Evolutionary conservation across 345 rosid species (phyloP).

Genomic region (Luvunga scandens): DNA sequence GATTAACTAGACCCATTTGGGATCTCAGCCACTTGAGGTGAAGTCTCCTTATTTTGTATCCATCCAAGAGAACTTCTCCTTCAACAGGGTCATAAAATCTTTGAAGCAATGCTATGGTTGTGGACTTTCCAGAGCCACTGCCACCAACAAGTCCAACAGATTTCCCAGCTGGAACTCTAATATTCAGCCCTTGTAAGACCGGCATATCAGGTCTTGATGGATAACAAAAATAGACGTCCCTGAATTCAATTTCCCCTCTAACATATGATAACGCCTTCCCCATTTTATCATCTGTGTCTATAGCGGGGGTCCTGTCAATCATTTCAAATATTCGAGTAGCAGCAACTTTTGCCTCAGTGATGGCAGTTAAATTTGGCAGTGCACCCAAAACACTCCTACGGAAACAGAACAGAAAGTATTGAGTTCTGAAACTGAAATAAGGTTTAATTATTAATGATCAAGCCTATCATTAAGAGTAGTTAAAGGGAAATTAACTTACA

Average conservation of each 20-base stretch:
- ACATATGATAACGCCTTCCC: conserved; percentile 67
- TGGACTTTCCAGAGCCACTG: conserved; percentile 75
- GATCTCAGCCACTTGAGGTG: conserved; percentile 70
- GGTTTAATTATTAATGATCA: neutral
- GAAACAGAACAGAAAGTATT: conserved; percentile 8
- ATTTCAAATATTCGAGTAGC: conserved; percentile 46
- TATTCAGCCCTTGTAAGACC: conserved; percentile 51
- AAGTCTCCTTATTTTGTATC: conserved; percentile 50
- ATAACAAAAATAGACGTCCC: conserved; percentile 44
- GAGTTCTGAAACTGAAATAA: conserved; percentile 11
- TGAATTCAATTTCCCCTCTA: conserved; percentile 59
- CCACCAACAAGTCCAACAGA: conserved; percentile 67
- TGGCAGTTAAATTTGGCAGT: conserved; percentile 55
- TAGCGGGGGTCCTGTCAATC: conserved; percentile 47
- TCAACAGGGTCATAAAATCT: conserved; percentile 60
- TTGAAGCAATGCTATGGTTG: conserved; percentile 54
- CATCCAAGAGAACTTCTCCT: conserved; percentile 58
- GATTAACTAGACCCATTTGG: conserved; percentile 65
- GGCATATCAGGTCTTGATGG: conserved; percentile 65
- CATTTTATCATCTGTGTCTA: conserved; percentile 51
- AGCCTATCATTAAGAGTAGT: neutral
- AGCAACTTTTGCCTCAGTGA: conserved; percentile 55
- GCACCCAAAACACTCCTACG: conserved; percentile 58
- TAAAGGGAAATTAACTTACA: conserved; percentile 34
- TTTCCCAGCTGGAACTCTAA: conserved; percentile 57